Conservation (phyloP, 306 rosid genomes). For the Gynostemma pentaphyllum region DNA sequence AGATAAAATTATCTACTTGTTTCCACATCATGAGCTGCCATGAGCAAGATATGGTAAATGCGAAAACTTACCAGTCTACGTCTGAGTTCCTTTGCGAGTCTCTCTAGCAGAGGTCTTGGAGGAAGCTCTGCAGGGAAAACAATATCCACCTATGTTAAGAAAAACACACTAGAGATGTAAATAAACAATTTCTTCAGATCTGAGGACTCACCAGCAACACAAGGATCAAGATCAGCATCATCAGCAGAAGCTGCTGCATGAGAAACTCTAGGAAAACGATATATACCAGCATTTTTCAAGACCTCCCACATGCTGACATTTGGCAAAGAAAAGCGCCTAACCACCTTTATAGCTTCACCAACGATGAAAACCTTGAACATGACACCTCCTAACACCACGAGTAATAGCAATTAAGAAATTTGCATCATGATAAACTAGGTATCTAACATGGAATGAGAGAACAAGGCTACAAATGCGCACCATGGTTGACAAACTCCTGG, state of each 20-base stretch:
- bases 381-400: slow-evolving; percentile 57
- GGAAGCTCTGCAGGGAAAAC: slow-evolving; percentile 71
- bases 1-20: neutral
- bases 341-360: slow-evolving; percentile 89
- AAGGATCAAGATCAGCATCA: slow-evolving; percentile 86
- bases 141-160: slow-evolving; percentile 10
- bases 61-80: slow-evolving; percentile 45
- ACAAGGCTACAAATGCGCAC: slow-evolving; percentile 25
- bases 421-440: neutral
- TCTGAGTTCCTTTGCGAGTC: slow-evolving; percentile 76
- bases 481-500: slow-evolving; percentile 90
- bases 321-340: slow-evolving; percentile 86
- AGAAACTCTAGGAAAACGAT: slow-evolving; percentile 78
- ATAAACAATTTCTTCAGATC: neutral
- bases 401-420: slow-evolving; percentile 10
- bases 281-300: slow-evolving; percentile 54
- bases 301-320: slow-evolving; percentile 68
- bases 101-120: slow-evolving; percentile 79
- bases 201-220: slow-evolving; percentile 44
- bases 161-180: neutral
- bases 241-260: slow-evolving; percentile 96
- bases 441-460: slow-evolving; percentile 7
- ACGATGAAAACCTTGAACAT: slow-evolving; percentile 84
- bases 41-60: slow-evolving; percentile 2
- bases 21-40: neutral